Evolutionary conservation across 345 rosid species (phyloP).

Genomic region (Brassica incana): DNA sequence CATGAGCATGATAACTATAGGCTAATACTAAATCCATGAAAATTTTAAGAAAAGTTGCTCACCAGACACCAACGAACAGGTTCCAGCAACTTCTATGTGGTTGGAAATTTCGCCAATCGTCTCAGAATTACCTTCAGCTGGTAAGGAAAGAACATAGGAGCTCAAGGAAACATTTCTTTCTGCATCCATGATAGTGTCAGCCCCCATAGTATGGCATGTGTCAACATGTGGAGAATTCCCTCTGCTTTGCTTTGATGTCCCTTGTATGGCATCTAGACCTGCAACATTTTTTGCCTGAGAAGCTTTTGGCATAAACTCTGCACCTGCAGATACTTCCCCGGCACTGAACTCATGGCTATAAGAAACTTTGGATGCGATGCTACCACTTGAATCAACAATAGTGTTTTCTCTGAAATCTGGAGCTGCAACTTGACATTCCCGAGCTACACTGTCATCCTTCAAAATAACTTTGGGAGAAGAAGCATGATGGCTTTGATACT

Average conservation of each 20-base stretch:
- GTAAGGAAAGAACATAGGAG: not conserved
- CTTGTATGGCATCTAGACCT: not conserved
- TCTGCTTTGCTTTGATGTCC: not conserved
- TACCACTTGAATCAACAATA: not conserved
- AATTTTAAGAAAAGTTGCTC: not conserved
- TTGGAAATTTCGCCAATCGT: not conserved
- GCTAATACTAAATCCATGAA: not conserved
- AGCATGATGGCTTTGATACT: constrained; percentile 7
- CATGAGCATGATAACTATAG: not conserved
- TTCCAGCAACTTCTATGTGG: constrained; percentile 2
- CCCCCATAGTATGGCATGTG: not conserved
- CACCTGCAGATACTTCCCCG: not conserved
- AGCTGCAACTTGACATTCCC: not conserved
- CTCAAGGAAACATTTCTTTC: not conserved
- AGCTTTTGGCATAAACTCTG: not conserved
- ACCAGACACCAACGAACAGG: constrained; percentile 30
- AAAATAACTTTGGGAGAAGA: not conserved
- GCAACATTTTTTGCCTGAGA: not conserved
- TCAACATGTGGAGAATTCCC: not conserved
- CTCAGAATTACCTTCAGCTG: not conserved
- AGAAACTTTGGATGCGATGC: not conserved
- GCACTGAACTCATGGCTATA: not conserved
- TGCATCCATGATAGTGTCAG: not conserved
- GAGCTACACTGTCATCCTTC: not conserved
- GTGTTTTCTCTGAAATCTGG: not conserved